Conservation (phyloP, 2,329 filamentous ascomycete genomes). For the Stylonectria norvegica region DNA sequence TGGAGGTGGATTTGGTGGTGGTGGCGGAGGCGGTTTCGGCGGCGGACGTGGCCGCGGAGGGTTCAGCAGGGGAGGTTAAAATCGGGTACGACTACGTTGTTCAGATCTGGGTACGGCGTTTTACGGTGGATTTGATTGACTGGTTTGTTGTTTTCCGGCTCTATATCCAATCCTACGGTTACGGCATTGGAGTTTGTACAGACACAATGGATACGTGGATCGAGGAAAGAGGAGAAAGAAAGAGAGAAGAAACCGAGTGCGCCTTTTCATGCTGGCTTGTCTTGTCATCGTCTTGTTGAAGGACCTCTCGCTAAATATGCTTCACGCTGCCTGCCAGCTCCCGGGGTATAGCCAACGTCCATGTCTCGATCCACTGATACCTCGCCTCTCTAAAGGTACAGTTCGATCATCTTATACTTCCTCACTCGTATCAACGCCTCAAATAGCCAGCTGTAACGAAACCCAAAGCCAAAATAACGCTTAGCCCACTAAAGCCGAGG, state of each 20-base stretch:
- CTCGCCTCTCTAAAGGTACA: slow-evolving; percentile 4
- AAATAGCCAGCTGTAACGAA: slow-evolving; percentile 15
- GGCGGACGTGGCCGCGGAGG: slow-evolving; percentile 28
- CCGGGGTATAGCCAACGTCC: slow-evolving; percentile 16
- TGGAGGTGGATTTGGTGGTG: slow-evolving; percentile 14
- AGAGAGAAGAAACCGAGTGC: slow-evolving; percentile 21
- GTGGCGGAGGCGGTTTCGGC: slow-evolving; percentile 18
- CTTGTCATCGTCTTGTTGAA: too few species aligned
- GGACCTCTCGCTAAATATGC: too few species aligned
- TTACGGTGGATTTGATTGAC: slow-evolving; percentile 14
- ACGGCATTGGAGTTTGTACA: slow-evolving; percentile 27
- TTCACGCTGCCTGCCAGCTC: too few species aligned
- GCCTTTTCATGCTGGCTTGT: slow-evolving; percentile 10
- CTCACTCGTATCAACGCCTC: slow-evolving; percentile 13
- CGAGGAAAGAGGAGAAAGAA: slow-evolving; percentile 21
- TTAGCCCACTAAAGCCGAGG: slow-evolving; percentile 18
- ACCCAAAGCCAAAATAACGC: slow-evolving; percentile 18
- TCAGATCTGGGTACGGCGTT: slow-evolving; percentile 18
- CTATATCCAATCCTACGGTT: slow-evolving; percentile 18
- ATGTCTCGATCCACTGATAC: too few species aligned
- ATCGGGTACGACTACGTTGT: slow-evolving; percentile 13
- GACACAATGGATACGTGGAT: slow-evolving; percentile 22
- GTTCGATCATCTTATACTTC: slow-evolving; percentile 3
- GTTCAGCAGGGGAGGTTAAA: slow-evolving; percentile 29
- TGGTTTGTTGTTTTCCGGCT: slow-evolving; percentile 18